Evolutionary conservation across 345 rosid genomes (phyloP).

Genomic region (Xanthoceras sorbifolium): DNA sequence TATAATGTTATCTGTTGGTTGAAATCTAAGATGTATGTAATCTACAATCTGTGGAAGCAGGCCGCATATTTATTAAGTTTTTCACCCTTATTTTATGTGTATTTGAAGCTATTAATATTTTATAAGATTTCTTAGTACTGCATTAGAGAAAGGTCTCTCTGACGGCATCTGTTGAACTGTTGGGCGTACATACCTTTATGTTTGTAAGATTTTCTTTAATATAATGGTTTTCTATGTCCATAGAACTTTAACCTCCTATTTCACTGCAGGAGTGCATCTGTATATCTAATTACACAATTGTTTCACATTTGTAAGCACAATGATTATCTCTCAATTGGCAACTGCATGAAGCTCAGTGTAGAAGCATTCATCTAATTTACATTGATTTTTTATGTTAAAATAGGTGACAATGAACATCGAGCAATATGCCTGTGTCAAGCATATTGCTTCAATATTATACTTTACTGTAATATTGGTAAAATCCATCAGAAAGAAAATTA

Average conservation of each 20-base stretch:
- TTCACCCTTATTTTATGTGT: not conserved
- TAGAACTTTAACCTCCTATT: not conserved
- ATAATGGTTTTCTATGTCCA: not conserved
- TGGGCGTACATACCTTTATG: not conserved
- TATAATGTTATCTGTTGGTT: not conserved
- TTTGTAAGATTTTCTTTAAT: not conserved
- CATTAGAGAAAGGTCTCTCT: not conserved
- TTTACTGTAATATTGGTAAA: not conserved
- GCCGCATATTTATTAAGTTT: not conserved
- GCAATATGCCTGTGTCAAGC: not conserved
- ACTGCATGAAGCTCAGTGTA: not conserved
- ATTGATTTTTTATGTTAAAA: not conserved
- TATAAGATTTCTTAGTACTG: not conserved
- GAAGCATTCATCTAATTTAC: not conserved
- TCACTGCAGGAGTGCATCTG: not conserved
- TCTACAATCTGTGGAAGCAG: not conserved
- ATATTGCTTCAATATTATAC: not conserved
- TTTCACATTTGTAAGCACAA: not conserved
- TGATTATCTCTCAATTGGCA: not conserved
- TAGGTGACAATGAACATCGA: not conserved
- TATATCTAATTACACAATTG: not conserved
- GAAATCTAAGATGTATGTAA: slow-evolving; percentile 5
- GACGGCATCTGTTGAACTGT: not conserved
- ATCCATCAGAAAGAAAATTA: not conserved
- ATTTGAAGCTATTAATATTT: not conserved